Percentiles rank a stretch among this genome's conserved stretches.
phyloP scores from a whole-genome alignment of 495 filamentous ascomycete species.

The Aspergillus hancockii region DNA sequence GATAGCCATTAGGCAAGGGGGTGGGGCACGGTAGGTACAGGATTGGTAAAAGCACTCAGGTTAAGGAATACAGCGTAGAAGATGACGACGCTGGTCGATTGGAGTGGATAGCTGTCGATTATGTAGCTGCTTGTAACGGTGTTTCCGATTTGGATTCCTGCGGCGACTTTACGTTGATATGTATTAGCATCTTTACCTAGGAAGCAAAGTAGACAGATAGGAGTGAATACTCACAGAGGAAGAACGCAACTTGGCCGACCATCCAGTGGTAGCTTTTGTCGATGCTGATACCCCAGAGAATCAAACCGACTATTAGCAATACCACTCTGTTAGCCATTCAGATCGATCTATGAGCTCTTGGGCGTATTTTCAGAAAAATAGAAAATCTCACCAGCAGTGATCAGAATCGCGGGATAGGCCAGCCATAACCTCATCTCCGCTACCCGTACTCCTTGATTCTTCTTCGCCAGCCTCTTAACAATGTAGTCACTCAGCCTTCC shows the following conservation, averaged over 20 bases:
- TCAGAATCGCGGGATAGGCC: constrained; percentile 53
- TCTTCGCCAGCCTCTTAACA: constrained; percentile 46
- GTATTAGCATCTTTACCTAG: constrained; percentile 19
- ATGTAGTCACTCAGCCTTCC: constrained; percentile 56
- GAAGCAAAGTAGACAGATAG: not conserved
- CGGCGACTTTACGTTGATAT: constrained; percentile 36
- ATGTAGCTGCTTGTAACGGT: constrained; percentile 57
- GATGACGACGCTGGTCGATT: constrained; percentile 59
- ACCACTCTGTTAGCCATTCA: not conserved
- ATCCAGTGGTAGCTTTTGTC: constrained; percentile 61
- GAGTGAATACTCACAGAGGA: constrained; percentile 37
- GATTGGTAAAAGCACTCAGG: constrained; percentile 48
- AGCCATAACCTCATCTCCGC: constrained; percentile 64
- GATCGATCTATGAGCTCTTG: not conserved
- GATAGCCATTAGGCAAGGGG: not conserved
- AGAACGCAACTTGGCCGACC: constrained; percentile 61
- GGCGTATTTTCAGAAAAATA: not conserved
- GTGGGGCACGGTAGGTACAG: constrained; percentile 27
- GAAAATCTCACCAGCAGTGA: constrained; percentile 44
- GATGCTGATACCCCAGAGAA: constrained; percentile 60
- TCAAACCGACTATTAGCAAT: constrained; percentile 31
- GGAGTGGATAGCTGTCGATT: constrained; percentile 58
- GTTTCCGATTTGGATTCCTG: constrained; percentile 64
- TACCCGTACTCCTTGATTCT: constrained; percentile 45
- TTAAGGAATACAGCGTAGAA: constrained; percentile 66